Evolutionary conservation across 306 rosid genomes (phyloP).

Genomic region (Lathyrus aphaca): DNA sequence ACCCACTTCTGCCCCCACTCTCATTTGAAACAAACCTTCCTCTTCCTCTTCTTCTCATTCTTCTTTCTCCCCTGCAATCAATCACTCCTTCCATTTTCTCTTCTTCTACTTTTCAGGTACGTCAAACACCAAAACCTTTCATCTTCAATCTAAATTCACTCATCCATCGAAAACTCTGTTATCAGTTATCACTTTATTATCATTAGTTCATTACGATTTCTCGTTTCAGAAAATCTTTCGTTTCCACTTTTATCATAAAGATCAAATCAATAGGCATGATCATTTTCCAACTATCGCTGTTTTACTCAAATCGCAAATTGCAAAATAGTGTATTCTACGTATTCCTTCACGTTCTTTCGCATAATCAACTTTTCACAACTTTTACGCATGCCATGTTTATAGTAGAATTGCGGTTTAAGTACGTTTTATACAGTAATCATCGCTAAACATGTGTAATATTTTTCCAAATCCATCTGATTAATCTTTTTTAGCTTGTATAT

Average conservation of each 20-base stretch:
- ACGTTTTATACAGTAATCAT: slow-evolving; percentile 15
- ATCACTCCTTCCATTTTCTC: neutral
- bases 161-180: neutral
- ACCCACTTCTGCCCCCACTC: slow-evolving; percentile 30
- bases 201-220: too few relatives aligned
- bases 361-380: neutral
- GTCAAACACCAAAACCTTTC: neutral
- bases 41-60: neutral
- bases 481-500: neutral
- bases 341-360: neutral
- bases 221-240: neutral
- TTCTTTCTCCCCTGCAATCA: neutral
- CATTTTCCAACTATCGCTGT: neutral
- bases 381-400: neutral
- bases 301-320: neutral
- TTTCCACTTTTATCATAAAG: neutral
- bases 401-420: slow-evolving; percentile 10
- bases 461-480: too few relatives aligned
- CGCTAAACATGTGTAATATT: neutral
- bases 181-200: too few relatives aligned
- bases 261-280: neutral
- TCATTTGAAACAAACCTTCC: neutral
- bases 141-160: neutral
- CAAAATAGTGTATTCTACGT: neutral
- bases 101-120: slow-evolving; percentile 19